Evolutionary conservation across 768 basidiomycete genomes (phyloP), one percentile per base, ranked within the genome.

Genomic region (Favolaschia claudopus): DNA sequence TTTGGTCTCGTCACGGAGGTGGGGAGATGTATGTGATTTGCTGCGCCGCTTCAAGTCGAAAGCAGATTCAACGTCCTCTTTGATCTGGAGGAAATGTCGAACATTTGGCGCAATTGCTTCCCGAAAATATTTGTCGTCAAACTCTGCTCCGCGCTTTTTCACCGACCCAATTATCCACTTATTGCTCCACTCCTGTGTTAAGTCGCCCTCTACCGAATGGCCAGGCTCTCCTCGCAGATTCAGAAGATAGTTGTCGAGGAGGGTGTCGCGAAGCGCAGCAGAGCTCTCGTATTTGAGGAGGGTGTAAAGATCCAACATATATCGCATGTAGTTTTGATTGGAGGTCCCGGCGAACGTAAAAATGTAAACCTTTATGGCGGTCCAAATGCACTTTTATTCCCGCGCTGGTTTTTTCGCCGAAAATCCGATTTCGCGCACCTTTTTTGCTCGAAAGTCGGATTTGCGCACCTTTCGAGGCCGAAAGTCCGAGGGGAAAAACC

Each of bases 181-280:
- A 39, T 71, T 73, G 38, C 64, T 55, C 33, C 67, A 62, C 42
- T 71, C 72, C 49, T 68, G 67, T n/a, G 64, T 51, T 9, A 65
- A 42, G 29, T 70, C 69, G 3, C 27, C 55, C 46, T 66, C 63
- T 24, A 68, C 50, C 33, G 44, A 67, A 9, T 56, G 56, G 2
- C 67, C 65, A 0, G 49, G 43, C 34, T 60, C 54, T 3, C 58
- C 69, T 2, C 53, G 50, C 1, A 67, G 33, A 43, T 71, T 72
- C 7, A 72, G 60, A 2, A 72, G 65, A 55, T 58, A 63, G 51
- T 67, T 69, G 24, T 64, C 58, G 7, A 69, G 55, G 6, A 68
- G 60, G 0, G 59, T 66, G 15, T 66, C 58, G 0, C 54, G 47
- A 3, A 72, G 52, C 4, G 63, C 63, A 10, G 43, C 19, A 4